Base-by-base conservation (phyloP, 148 eudicot genomes). In the Bassia scoparia region DNA sequence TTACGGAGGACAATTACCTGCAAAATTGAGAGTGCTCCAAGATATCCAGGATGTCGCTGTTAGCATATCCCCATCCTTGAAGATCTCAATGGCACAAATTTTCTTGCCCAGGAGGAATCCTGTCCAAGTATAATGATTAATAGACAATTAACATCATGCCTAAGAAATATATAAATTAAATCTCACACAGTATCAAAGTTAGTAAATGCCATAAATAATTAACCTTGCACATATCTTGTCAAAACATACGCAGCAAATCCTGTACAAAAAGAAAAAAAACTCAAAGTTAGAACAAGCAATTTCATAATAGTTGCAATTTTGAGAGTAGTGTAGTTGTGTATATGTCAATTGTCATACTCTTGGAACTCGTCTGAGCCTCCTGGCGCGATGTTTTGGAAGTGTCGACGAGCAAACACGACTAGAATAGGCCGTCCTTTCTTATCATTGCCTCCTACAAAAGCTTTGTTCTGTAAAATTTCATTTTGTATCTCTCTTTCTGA, bases 31-130 rank as follows among this genome's bases (percentile, higher is more conserved):
- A 91, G 79, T n/a, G 93, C 87, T 21, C 81, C 92, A 68, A 87
- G 78, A 79, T 83, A 84, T 35, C 87, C 93, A 31, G 88, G 53
- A 90, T 64, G 68, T 93, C 98, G 44, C 83, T 83, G 69, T 85
- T 88, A 0, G 88, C 70, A 68, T 86, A 93, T 61, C 98, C 90
- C 89, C 90, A 93, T 72, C 94, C 98, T 79, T 89, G 68, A 72
- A 87, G 81, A 75, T 93, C 92, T 44, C 86, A 24, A 93, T 87
- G 11, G 69, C 80, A 15, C 75, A 72, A 78, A 90, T 90, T 93
- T 43, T 88, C 98, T 75, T 87, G 90, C 63, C 90, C 98, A 37
- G 74, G 75, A 13, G 85, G 85, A 66, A 85, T 88, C 73, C 98
- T 92, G 86, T 46, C 27, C 30, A 27, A 7, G 23, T 29, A 37